phyloP scores from a whole-genome alignment of 805 yeast species.

The Nakazawaea anatomiae region DNA sequence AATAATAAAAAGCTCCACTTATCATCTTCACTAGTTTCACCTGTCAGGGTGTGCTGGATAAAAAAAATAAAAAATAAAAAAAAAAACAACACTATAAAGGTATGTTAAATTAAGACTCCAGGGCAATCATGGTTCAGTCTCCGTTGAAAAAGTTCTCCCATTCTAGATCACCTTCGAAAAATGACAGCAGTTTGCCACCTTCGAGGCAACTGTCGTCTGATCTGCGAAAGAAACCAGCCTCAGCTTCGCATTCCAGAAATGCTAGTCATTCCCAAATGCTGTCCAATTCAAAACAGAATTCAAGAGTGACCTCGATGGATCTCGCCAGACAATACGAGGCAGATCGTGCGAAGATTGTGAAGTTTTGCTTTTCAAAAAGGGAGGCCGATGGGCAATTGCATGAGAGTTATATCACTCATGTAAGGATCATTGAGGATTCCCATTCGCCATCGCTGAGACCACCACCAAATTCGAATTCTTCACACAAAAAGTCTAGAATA shows the following conservation, averaged over 20 bases:
- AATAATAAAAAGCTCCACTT: too few species aligned
- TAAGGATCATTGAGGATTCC: slow-evolving; percentile 68
- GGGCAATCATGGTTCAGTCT: slow-evolving; percentile 1
- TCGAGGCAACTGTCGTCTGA: slow-evolving; percentile 1
- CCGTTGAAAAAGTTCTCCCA: slow-evolving; percentile 8
- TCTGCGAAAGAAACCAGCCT: neutral
- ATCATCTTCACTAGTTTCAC: too few species aligned
- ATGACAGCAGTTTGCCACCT: neutral
- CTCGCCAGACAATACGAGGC: slow-evolving; percentile 54
- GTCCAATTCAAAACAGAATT: neutral
- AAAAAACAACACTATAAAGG: neutral
- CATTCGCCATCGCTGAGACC: slow-evolving; percentile 66
- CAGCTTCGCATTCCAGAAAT: neutral
- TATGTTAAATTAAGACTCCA: neutral
- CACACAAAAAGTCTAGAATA: slow-evolving; percentile 55
- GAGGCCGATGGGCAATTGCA: slow-evolving; percentile 36
- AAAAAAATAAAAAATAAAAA: neutral
- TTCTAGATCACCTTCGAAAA: slow-evolving; percentile 7
- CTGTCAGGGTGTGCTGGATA: neutral
- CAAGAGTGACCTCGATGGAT: slow-evolving; percentile 20
- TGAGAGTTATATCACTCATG: slow-evolving; percentile 70
- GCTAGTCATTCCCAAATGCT: neutral
- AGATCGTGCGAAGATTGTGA: slow-evolving; percentile 44
- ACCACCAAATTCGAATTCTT: slow-evolving; percentile 41
- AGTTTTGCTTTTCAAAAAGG: slow-evolving; percentile 41